Percentiles rank a stretch among this genome's conserved stretches.
These are phyloP conservation scores for Trichoderma reesei DNA, from an alignment of 495 filamentous ascomycete genomes.

Conservation along the genomic window DNA sequence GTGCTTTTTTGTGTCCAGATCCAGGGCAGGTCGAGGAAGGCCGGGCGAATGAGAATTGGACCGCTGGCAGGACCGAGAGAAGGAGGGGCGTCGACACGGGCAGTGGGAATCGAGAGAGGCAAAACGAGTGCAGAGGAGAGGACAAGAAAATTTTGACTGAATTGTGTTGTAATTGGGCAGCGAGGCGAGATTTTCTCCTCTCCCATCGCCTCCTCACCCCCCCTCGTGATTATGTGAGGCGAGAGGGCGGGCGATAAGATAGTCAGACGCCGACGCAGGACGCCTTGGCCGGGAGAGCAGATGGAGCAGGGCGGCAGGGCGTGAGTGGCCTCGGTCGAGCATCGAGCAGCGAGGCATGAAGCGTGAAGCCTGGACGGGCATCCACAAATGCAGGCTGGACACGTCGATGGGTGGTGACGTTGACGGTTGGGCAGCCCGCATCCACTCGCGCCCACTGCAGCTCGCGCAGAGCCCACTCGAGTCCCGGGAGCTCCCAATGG, in stretches of 20 bases:
- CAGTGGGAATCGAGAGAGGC: not conserved
- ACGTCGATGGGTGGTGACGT: constrained; percentile 4
- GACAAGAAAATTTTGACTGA: not conserved
- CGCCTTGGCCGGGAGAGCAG: not conserved
- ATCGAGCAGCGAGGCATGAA: not conserved
- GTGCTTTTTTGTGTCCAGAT: not conserved
- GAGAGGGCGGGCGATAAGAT: constrained; percentile 3
- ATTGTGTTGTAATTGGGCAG: constrained; percentile 3
- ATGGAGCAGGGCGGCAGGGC: not conserved
- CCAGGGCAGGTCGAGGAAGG: not conserved
- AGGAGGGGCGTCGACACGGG: not conserved
- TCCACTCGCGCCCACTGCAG: not conserved
- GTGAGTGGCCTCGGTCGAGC: not conserved
- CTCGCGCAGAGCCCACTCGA: not conserved
- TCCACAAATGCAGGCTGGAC: constrained; percentile 4
- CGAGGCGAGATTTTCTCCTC: not conserved
- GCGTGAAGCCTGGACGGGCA: constrained; percentile 1
- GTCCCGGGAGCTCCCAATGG: not conserved
- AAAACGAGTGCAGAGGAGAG: not conserved
- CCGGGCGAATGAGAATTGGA: not conserved
- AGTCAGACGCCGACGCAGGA: not conserved
- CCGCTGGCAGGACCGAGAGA: not conserved
- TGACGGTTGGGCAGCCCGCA: not conserved
- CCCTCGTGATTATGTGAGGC: constrained; percentile 7
- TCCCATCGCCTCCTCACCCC: not conserved